Base-by-base conservation (phyloP, 148 eudicot genomes). In the Limonium bicolor region DNA sequence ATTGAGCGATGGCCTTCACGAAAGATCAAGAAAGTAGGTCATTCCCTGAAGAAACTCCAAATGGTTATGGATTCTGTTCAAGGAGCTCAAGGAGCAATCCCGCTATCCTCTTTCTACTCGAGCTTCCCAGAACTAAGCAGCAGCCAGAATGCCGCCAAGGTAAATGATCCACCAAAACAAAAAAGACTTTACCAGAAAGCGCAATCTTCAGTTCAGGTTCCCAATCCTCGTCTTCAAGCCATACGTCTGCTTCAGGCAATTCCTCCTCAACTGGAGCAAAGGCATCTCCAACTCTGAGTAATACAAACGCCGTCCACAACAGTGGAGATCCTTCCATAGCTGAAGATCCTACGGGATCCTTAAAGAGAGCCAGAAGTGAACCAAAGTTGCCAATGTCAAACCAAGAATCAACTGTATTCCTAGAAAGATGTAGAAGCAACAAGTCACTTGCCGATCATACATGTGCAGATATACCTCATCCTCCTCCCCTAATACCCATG, bases 1-100 rank as follows among this genome's bases (percentile, higher is more conserved):
- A 90, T 90, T 31, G 70, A 74, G n/a, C 66, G 97, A 39, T 90
- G 97, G 97, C 97, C 97, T 46, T 90, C 97, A n/a, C 51, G 95
- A 56, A 90, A 90, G 80, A 77, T 84, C 62, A 84, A 84, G 73
- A 90, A 90, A 60, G 95, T 84, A 24, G 86, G 80, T 6, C 94
- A 86, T 68, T 86, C 96, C 1, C 55, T 86, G 26, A 73, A 46
- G 65, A 86, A 86, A 59, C 94, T 86, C 41, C 96, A 86, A 44
- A 54, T 64, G 20, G 78, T 86, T 30, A 82, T 86, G 2, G 84
- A 86, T 48, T 86, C 96, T 0, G 96, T 86, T 31, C 78, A 86
- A 65, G 96, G 96, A 49, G 79, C 70, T 23, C 69, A 82, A 60
- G 87, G 96, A 23, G 53, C 87, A 19, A 76, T 82, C 53, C 83